phyloP scores from a whole-genome alignment of 2,329 filamentous ascomycete genomes.

The Fusarium subtropicale region DNA sequence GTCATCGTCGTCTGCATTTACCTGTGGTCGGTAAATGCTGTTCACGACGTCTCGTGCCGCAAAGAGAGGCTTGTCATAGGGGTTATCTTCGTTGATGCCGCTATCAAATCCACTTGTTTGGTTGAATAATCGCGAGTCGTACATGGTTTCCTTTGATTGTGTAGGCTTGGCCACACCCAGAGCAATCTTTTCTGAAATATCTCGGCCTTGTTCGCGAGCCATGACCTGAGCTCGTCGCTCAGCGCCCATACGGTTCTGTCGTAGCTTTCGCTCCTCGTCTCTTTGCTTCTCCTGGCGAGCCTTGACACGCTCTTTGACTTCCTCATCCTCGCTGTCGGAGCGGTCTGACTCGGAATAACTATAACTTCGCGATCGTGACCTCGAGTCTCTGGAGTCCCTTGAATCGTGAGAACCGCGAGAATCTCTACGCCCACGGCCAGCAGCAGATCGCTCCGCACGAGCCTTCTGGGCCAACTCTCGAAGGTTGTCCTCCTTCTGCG shows the following conservation, averaged over 20 bases:
- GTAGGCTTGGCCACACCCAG: slow-evolving; percentile 95
- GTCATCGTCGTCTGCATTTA: slow-evolving; percentile 79
- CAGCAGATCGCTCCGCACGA: slow-evolving; percentile 78
- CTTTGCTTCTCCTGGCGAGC: slow-evolving; percentile 80
- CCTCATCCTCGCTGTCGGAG: slow-evolving; percentile 72
- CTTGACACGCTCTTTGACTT: slow-evolving; percentile 79
- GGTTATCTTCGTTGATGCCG: slow-evolving; percentile 97
- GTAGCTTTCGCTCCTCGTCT: slow-evolving; percentile 88
- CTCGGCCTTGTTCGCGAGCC: slow-evolving; percentile 93
- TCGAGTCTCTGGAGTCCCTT: slow-evolving; percentile 55
- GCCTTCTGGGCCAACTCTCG: slow-evolving; percentile 91
- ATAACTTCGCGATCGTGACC: slow-evolving; percentile 61
- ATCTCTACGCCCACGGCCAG: slow-evolving; percentile 58
- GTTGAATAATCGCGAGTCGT: slow-evolving; percentile 95
- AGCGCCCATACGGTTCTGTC: slow-evolving; percentile 94
- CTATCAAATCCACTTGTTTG: slow-evolving; percentile 89
- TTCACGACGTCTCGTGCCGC: slow-evolving; percentile 94
- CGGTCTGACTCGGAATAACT: slow-evolving; percentile 63
- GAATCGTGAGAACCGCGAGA: slow-evolving; percentile 55
- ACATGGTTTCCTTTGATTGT: slow-evolving; percentile 92
- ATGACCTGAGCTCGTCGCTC: slow-evolving; percentile 93
- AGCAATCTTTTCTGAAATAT: slow-evolving; percentile 97
- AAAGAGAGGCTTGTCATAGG: slow-evolving; percentile 97
- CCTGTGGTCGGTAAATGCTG: slow-evolving; percentile 88
- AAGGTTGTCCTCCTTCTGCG: slow-evolving; percentile 91